These are phyloP conservation scores for Caloboletus firmus DNA, from an alignment of 1,284 basidiomycete genomes.

Conservation along the genomic window DNA sequence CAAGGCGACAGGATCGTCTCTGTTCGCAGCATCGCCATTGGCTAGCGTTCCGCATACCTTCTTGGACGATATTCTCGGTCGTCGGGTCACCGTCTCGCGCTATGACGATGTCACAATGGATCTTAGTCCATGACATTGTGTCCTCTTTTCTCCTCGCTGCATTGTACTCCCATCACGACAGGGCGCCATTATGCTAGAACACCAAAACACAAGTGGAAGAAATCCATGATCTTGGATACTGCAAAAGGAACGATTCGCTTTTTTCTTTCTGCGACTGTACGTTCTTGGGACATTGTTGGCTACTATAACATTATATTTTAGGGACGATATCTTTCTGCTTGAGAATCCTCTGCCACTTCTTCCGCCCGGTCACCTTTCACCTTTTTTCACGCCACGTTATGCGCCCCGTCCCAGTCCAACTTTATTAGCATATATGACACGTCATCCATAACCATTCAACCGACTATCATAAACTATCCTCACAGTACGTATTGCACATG, in stretches of 20 bases:
- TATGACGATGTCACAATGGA: conserved; percentile 42
- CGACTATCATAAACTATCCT: conserved; percentile 22
- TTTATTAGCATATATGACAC: conserved; percentile 31
- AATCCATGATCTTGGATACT: conserved; percentile 25
- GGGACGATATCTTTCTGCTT: conserved; percentile 34
- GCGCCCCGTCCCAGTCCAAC: conserved; percentile 6
- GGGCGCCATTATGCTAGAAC: not conserved
- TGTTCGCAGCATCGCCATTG: conserved; percentile 68
- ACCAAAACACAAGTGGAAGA: conserved; percentile 8
- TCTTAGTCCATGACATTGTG: conserved; percentile 33
- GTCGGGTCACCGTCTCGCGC: conserved; percentile 12
- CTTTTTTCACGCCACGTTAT: conserved; percentile 1
- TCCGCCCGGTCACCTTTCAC: conserved; percentile 17
- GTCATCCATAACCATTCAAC: conserved; percentile 15
- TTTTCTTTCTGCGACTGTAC: conserved; percentile 27
- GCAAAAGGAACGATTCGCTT: conserved; percentile 13
- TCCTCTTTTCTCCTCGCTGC: not conserved
- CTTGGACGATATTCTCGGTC: conserved; percentile 59
- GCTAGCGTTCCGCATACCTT: conserved; percentile 58
- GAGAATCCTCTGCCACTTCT: conserved; percentile 10
- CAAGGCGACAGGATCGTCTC: conserved; percentile 40
- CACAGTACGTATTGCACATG: conserved; percentile 35
- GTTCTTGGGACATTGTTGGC: conserved; percentile 38
- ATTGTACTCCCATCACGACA: conserved; percentile 10
- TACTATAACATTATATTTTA: conserved; percentile 39